phyloP scores from a whole-genome alignment of 257 asterid species.

The Osmanthus fragrans region DNA sequence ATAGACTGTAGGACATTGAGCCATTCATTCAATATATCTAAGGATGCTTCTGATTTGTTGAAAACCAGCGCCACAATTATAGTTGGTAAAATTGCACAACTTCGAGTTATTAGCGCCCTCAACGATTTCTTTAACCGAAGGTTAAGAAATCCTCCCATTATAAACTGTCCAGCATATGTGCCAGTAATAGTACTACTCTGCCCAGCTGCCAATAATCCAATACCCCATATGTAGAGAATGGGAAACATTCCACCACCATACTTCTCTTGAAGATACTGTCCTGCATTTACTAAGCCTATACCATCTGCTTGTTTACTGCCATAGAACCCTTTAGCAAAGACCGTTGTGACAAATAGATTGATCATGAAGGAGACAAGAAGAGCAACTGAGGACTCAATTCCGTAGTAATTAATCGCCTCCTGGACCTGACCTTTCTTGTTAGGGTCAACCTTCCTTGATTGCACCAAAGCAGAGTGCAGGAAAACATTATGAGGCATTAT shows the following conservation, averaged over 20 bases:
- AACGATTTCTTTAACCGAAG: conserved; percentile 86
- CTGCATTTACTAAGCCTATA: conserved; percentile 92
- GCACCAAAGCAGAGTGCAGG: conserved; percentile 94
- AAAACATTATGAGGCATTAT: conserved; percentile 99
- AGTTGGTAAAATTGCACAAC: conserved; percentile 96
- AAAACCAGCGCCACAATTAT: conserved; percentile 81
- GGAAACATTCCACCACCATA: conserved; percentile 95
- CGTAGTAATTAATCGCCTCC: conserved; percentile 83
- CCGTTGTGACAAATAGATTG: conserved; percentile 85
- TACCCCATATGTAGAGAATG: conserved; percentile 93
- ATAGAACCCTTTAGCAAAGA: conserved; percentile 90
- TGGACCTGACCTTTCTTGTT: conserved; percentile 77
- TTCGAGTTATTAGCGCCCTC: conserved; percentile 86
- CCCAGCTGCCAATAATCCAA: conserved; percentile 97
- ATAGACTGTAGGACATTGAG: conserved; percentile 93
- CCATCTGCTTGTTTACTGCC: conserved; percentile 74
- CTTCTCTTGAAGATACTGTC: conserved; percentile 86
- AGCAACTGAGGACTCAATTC: conserved; percentile 84
- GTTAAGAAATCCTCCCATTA: conserved; percentile 98
- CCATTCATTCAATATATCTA: conserved; percentile 95
- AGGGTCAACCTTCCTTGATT: conserved; percentile 78
- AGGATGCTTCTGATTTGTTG: conserved; percentile 81
- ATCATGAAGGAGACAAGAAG: conserved; percentile 86
- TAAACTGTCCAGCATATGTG: conserved; percentile 97
- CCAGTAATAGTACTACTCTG: conserved; percentile 98